phyloP scores from a whole-genome alignment of 1,284 basidiomycete genomes.

The Cutaneotrichosporon cavernicola region DNA sequence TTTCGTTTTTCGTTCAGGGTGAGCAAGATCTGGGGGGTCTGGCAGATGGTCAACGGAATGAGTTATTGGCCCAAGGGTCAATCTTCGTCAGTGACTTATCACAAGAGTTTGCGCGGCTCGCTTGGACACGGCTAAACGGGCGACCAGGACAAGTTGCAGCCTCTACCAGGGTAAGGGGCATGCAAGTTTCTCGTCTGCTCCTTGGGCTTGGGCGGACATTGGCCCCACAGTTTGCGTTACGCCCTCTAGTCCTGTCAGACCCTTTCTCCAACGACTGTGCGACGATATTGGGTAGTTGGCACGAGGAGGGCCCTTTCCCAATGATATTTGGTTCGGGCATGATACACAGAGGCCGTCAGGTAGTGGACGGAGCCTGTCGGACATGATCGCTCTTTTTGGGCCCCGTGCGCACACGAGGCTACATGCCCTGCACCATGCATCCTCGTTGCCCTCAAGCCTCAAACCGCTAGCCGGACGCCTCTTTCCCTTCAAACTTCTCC shows the following conservation, averaged over 20 bases:
- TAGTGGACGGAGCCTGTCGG: not conserved
- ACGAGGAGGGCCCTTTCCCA: not conserved
- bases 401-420: not conserved
- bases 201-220: not conserved
- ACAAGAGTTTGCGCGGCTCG: no score
- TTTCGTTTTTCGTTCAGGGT: not conserved
- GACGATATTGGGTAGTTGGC: not conserved
- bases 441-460: not conserved
- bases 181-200: not conserved
- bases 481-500: not conserved
- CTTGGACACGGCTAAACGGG: no score
- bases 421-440: not conserved
- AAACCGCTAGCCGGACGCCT: not conserved
- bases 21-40: not conserved
- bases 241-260: no score
- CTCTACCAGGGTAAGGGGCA: no score
- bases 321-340: not conserved
- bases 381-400: not conserved
- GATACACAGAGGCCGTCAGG: not conserved
- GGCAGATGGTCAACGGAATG: no score
- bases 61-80: no score
- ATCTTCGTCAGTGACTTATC: no score
- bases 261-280: not conserved
- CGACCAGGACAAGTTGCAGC: no score
- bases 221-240: not conserved